These are phyloP conservation scores for Udeniomyces megalosporus DNA, from an alignment of 768 basidiomycete species.

Conservation along the genomic window DNA sequence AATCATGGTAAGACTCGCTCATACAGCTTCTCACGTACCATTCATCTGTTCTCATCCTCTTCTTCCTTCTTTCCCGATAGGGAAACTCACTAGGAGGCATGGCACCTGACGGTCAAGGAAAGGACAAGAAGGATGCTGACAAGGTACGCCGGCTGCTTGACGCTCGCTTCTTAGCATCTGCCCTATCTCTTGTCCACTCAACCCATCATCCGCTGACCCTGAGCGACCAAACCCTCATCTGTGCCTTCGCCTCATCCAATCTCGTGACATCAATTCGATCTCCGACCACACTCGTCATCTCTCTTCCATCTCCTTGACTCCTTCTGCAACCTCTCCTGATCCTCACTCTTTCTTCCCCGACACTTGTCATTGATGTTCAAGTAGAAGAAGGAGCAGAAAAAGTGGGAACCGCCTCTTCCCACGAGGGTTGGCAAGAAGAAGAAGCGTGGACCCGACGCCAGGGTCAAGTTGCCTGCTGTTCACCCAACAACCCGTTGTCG, in stretches of 20 bases:
- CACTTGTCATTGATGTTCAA: not conserved
- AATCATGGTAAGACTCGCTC: no score
- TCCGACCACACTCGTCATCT: not conserved
- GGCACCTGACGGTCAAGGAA: slow-evolving; percentile 14
- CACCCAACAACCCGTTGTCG: slow-evolving; percentile 90
- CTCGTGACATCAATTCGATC: not conserved
- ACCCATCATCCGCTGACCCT: not conserved
- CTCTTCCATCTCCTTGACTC: not conserved
- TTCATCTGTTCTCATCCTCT: not conserved
- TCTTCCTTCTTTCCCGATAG: not conserved
- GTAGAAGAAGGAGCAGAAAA: slow-evolving; percentile 46
- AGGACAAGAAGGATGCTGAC: slow-evolving; percentile 13
- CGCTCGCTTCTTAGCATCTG: no score
- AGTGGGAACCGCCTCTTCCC: slow-evolving; percentile 96
- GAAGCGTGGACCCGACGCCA: slow-evolving; percentile 70
- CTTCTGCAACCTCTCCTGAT: not conserved
- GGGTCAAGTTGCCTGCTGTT: slow-evolving; percentile 79
- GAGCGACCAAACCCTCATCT: not conserved
- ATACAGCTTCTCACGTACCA: not conserved
- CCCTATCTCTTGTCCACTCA: not conserved
- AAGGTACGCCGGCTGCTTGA: slow-evolving; percentile 3
- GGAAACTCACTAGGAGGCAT: slow-evolving; percentile 18
- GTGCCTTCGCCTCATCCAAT: not conserved
- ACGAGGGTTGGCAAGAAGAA: slow-evolving; percentile 97
- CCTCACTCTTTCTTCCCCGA: not conserved